These are phyloP conservation scores for Abortiporus biennis DNA, from an alignment of 1,284 basidiomycete species.

Conservation along the genomic window DNA sequence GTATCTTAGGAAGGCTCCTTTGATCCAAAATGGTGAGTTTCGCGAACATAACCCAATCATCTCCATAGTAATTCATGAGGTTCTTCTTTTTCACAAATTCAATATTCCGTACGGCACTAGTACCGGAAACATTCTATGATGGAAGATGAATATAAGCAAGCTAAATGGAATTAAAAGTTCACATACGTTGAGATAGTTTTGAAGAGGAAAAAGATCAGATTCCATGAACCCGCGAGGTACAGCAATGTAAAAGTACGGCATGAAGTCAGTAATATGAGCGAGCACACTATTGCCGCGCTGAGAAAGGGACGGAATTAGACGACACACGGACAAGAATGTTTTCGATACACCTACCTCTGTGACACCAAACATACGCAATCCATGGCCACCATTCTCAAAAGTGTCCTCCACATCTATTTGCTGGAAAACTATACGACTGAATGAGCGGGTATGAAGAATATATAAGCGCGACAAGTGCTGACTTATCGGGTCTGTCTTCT, in stretches of 20 bases:
- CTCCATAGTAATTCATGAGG: constrained; percentile 84
- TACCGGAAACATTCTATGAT: constrained; percentile 24
- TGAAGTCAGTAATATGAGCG: constrained; percentile 73
- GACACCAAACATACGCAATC: constrained; percentile 82
- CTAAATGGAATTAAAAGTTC: constrained; percentile 2
- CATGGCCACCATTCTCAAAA: constrained; percentile 46
- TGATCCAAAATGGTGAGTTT: constrained; percentile 76
- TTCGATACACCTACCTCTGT: constrained; percentile 59
- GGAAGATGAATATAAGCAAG: background rate
- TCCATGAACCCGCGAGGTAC: constrained; percentile 77
- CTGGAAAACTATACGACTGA: constrained; percentile 77
- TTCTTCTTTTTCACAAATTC: constrained; percentile 66
- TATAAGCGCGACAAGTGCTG: constrained; percentile 9
- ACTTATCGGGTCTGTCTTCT: constrained; percentile 60
- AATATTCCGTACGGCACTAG: constrained; percentile 44
- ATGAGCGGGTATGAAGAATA: background rate
- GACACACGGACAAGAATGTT: constrained; percentile 3
- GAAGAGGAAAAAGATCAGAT: constrained; percentile 62
- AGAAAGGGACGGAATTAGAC: background rate
- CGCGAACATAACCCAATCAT: constrained; percentile 75
- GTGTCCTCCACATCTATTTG: constrained; percentile 89
- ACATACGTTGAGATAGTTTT: constrained; percentile 75
- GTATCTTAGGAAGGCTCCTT: constrained; percentile 74
- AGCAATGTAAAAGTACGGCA: constrained; percentile 89
- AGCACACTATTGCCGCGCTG: constrained; percentile 86